Conservation (phyloP, 2,329 filamentous ascomycete species). For the Xylariaceae sp. region DNA sequence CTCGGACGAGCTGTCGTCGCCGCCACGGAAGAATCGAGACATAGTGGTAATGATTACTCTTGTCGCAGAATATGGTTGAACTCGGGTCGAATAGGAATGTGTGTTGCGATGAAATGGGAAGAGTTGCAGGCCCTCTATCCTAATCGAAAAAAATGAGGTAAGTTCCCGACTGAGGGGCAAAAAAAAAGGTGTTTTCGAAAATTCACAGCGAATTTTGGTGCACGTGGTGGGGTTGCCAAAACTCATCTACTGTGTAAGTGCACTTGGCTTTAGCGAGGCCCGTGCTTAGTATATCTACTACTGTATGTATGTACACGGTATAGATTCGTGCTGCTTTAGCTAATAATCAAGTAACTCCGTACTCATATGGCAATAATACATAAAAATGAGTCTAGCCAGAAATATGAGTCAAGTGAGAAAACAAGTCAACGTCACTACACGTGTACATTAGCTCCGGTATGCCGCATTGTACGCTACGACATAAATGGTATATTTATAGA, state of each 20-base stretch:
- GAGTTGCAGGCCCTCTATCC: neutral
- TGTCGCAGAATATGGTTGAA: neutral
- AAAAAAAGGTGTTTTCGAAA: conserved; percentile 33
- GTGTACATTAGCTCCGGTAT: too few species aligned
- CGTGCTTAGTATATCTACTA: neutral
- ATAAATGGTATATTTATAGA: too few species aligned
- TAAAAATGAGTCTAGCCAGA: too few species aligned
- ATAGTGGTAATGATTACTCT: conserved; percentile 53
- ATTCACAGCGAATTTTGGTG: conserved; percentile 38
- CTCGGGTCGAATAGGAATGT: neutral
- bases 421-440: too few species aligned
- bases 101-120: conserved; percentile 6
- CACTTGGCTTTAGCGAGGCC: conserved; percentile 1
- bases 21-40: conserved; percentile 97
- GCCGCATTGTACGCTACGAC: too few species aligned
- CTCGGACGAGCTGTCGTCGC: conserved; percentile 90
- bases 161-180: conserved; percentile 33
- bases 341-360: too few species aligned
- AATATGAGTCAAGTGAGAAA: too few species aligned
- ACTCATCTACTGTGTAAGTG: neutral
- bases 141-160: conserved; percentile 5
- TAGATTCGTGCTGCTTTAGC: too few species aligned
- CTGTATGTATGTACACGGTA: too few species aligned
- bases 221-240: conserved; percentile 31
- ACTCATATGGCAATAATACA: too few species aligned